phyloP scores from a whole-genome alignment of 2,329 filamentous ascomycete genomes.

The Venturiaceae sp. region DNA sequence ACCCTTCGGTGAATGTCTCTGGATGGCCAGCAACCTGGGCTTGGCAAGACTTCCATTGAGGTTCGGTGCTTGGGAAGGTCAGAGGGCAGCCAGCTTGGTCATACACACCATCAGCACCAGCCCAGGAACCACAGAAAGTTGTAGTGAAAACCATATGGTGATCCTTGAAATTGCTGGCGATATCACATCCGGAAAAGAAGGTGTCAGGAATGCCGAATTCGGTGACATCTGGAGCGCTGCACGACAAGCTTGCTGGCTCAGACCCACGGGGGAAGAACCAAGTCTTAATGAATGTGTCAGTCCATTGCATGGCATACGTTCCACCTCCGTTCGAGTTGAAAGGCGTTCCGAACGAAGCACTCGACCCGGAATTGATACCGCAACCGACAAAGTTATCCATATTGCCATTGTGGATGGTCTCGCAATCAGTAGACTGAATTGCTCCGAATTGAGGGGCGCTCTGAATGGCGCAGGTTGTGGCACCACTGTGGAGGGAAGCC shows the following conservation, averaged over 20 bases:
- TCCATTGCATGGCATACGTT: slow-evolving; percentile 25
- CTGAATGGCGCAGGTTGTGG: slow-evolving; percentile 12
- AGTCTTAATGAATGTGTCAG: slow-evolving; percentile 13
- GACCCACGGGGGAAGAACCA: slow-evolving; percentile 16
- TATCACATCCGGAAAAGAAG: slow-evolving; percentile 45
- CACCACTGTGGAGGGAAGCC: slow-evolving; percentile 13
- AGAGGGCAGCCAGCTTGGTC: slow-evolving; percentile 18
- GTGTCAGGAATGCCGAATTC: slow-evolving; percentile 53
- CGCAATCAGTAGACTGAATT: slow-evolving; percentile 14
- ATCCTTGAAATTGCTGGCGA: slow-evolving; percentile 25
- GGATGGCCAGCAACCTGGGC: slow-evolving; percentile 23
- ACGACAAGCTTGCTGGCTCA: slow-evolving; percentile 31
- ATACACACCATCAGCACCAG: slow-evolving; percentile 20
- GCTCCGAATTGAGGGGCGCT: slow-evolving; percentile 12
- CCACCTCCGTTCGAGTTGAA: slow-evolving; percentile 14
- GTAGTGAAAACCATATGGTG: slow-evolving; percentile 29
- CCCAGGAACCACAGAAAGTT: slow-evolving; percentile 29
- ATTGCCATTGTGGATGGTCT: background rate
- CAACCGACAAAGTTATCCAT: slow-evolving; percentile 4
- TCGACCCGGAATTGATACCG: slow-evolving; percentile 12
- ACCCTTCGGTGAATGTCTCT: slow-evolving; percentile 10
- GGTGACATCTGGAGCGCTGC: slow-evolving; percentile 45
- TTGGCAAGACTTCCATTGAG: slow-evolving; percentile 18
- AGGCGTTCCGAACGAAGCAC: slow-evolving; percentile 13
- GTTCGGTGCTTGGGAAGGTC: slow-evolving; percentile 8